phyloP scores from a whole-genome alignment of 2,329 filamentous ascomycete species.

The Fusarium floridanum region DNA sequence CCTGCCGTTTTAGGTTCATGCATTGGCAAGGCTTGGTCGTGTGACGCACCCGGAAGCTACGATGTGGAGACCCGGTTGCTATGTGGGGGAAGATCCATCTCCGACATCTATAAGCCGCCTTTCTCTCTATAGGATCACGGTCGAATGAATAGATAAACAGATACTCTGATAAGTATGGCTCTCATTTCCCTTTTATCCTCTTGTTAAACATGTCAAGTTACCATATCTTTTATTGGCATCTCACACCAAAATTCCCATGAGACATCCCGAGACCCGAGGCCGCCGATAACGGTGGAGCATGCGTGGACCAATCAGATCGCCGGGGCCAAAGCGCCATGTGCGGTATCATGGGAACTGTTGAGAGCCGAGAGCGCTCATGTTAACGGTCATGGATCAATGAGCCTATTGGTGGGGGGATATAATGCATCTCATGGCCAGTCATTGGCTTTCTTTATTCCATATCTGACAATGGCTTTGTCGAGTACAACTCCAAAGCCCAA shows the following conservation, averaged over 20 bases:
- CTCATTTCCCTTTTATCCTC: too few relatives aligned
- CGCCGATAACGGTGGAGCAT: background rate
- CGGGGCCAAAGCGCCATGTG: background rate
- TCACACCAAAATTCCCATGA: background rate
- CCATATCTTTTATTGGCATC: background rate
- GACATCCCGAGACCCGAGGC: background rate
- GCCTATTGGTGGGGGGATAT: background rate
- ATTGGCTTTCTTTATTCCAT: background rate
- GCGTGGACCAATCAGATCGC: background rate
- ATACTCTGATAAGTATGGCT: background rate
- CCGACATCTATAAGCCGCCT: background rate
- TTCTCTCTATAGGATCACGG: background rate
- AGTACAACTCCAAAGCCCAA: background rate
- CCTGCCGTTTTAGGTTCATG: slow-evolving; percentile 36
- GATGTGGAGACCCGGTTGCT: slow-evolving; percentile 40
- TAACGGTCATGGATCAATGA: background rate
- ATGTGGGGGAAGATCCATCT: slow-evolving; percentile 9
- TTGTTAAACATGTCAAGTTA: background rate
- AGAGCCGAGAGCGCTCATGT: background rate
- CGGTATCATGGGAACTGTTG: background rate
- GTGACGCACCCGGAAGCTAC: slow-evolving; percentile 33
- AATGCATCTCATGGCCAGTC: background rate
- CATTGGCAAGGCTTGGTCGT: slow-evolving; percentile 34
- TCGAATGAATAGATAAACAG: background rate
- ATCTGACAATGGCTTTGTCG: background rate